Evolutionary conservation across 1,139 yeast species (phyloP).

Genomic region (Blastobotrys malaysiensis): DNA sequence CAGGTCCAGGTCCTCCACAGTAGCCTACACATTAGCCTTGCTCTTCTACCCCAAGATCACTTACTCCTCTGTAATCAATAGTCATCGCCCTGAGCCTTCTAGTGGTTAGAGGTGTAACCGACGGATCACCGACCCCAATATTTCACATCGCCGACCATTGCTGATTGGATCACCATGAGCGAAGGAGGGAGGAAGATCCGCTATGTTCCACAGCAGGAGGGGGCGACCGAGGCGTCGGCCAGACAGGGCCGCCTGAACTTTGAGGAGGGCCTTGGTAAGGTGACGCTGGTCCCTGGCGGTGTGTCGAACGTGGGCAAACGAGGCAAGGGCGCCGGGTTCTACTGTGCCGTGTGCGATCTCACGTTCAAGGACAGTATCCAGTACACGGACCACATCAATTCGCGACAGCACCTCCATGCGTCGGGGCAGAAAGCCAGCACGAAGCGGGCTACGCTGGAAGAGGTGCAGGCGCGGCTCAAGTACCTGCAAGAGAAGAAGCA

Average conservation of each 20-base stretch:
- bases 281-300: slow-evolving; percentile 41
- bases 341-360: slow-evolving; percentile 72
- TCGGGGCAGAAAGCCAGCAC: slow-evolving; percentile 31
- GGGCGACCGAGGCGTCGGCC: slow-evolving; percentile 26
- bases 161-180: slow-evolving; percentile 1
- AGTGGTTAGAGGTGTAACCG: neutral
- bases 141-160: too few relatives aligned
- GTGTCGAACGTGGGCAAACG: slow-evolving; percentile 41
- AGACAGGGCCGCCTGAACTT: slow-evolving; percentile 35
- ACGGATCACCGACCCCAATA: neutral
- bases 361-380: slow-evolving; percentile 79
- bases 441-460: slow-evolving; percentile 33
- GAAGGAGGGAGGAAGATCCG: slow-evolving; percentile 36
- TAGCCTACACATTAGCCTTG: slow-evolving; percentile 33
- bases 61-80: slow-evolving; percentile 27
- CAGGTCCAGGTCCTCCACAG: slow-evolving; percentile 57
- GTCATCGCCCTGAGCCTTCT: too few relatives aligned
- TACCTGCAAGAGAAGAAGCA: slow-evolving; percentile 27
- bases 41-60: slow-evolving; percentile 5
- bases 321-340: slow-evolving; percentile 73
- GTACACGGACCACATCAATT: slow-evolving; percentile 76
- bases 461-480: slow-evolving; percentile 33
- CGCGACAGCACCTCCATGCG: slow-evolving; percentile 39
- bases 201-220: slow-evolving; percentile 17
- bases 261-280: slow-evolving; percentile 41